Evolutionary conservation across 805 yeast species (phyloP), one percentile per base, ranked within the genome.

Genomic region (Yamadazyma tumulicola): DNA sequence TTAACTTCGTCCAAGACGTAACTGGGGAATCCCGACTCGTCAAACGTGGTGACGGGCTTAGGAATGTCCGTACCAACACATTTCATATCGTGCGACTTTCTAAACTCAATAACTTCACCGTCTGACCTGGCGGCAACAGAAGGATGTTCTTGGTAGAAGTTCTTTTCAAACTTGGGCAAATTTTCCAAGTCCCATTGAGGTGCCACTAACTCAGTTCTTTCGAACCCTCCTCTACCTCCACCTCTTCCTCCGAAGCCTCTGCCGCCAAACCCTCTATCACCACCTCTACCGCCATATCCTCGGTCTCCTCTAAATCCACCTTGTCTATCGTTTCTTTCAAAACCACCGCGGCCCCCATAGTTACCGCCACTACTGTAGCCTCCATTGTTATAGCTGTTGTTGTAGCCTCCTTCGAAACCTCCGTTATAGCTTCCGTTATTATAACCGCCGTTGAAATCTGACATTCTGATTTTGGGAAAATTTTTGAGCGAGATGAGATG

Each of bases 11-110:
- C 71, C 57, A 93, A 74, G 29, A 91, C 97, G 60, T 91, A 89
- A 51, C 79, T 85, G 47, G 98, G 98, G 77, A 93, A 91, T 31
- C 97, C 97, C 57, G 96, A 96, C 72, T 93, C 97, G 48, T 93
- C 96, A 52, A 93, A 93, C 32, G 75, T 53, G 49, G 91, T 81
- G 55, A 93, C 84, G 53, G 98, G 98, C 68, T 88, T 84, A 51
- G 97, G 97, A 51, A 93, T 86, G 48, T 88, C 84, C 31, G 68
- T 58, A 52, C 98, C 98, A 41, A 67, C 59, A 43, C 85, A 75
- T 41, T 82, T 80, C 97, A 93, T 93, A 55, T 87, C 91, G 61
- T 81, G 72, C 52, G 79, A 79, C 41, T 74, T 73, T 73, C 98
- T 82, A 73, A 89, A 93, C 29, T 67, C 72, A 18, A 56, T 62